These are phyloP conservation scores for Poa annua DNA, from an alignment of 176 grass and related monocot genomes.

Conservation along the genomic window DNA sequence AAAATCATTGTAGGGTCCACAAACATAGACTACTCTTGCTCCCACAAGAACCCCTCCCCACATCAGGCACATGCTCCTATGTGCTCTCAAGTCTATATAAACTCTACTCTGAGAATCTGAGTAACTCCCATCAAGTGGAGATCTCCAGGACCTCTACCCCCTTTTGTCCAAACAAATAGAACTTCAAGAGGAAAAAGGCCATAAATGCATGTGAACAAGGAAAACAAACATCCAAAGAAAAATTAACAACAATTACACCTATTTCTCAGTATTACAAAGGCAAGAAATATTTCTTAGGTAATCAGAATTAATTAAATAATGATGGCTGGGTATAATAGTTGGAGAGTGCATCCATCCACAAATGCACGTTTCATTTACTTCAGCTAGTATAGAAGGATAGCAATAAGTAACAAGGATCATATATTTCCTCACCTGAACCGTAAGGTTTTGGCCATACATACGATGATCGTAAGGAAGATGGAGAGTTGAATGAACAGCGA, in stretches of 20 bases:
- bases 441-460: conserved; percentile 96
- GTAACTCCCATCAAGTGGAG: neutral
- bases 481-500: conserved; percentile 82
- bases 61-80: neutral
- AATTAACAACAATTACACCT: neutral
- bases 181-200: neutral
- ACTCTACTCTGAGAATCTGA: neutral
- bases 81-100: neutral
- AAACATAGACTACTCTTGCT: neutral
- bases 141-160: neutral
- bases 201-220: conserved; percentile 8
- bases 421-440: conserved; percentile 72
- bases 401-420: neutral
- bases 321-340: neutral
- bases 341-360: neutral
- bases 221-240: neutral
- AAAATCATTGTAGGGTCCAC: conserved; percentile 27
- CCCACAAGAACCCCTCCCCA: neutral
- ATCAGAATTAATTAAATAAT: neutral
- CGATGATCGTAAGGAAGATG: conserved; percentile 91
- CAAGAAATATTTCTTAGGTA: neutral
- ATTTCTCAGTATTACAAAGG: conserved; percentile 3
- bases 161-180: conserved; percentile 22
- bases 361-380: conserved; percentile 5
- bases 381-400: neutral